A percentile compares a stretch with the other conserved stretches of the same genome.
These are phyloP conservation scores for Boletus semigastroideus DNA, from an alignment of 1,284 basidiomycete genomes.

Conservation along the genomic window DNA sequence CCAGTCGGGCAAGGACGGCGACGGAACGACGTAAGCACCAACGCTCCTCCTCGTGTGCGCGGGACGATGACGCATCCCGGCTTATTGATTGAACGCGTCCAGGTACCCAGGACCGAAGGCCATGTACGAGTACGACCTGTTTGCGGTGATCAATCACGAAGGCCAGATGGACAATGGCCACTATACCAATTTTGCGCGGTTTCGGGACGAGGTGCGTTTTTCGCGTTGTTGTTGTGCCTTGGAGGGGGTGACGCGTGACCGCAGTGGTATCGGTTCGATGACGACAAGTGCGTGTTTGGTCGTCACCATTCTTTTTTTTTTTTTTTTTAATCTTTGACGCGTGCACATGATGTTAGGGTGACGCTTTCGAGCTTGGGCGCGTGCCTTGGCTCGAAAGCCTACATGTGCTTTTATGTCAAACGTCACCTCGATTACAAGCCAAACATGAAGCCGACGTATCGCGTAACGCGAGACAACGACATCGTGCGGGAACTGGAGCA, in stretches of 20 bases:
- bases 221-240: not conserved
- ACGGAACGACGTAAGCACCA: slow-evolving; percentile 36
- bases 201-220: slow-evolving; percentile 65
- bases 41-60: not conserved
- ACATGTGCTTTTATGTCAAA: slow-evolving; percentile 94
- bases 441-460: slow-evolving; percentile 64
- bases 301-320: not conserved
- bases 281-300: slow-evolving; percentile 68
- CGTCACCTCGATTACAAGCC: slow-evolving; percentile 81
- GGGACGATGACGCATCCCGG: no score
- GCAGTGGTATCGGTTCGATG: slow-evolving; percentile 94
- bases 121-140: slow-evolving; percentile 90
- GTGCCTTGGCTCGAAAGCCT: slow-evolving; percentile 69
- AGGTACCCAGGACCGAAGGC: slow-evolving; percentile 58
- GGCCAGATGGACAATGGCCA: slow-evolving; percentile 95
- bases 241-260: not conserved
- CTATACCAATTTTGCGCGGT: slow-evolving; percentile 84
- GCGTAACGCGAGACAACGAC: slow-evolving; percentile 66
- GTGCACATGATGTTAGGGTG: slow-evolving; percentile 47
- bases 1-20: slow-evolving; percentile 42
- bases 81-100: slow-evolving; percentile 7
- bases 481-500: slow-evolving; percentile 57
- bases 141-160: slow-evolving; percentile 93
- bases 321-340: not conserved
- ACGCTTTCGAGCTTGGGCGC: slow-evolving; percentile 64